Evolutionary conservation across 768 basidiomycete species (phyloP), one percentile per base, ranked within the genome.

Genomic region (Lactifluus subvellereus): DNA sequence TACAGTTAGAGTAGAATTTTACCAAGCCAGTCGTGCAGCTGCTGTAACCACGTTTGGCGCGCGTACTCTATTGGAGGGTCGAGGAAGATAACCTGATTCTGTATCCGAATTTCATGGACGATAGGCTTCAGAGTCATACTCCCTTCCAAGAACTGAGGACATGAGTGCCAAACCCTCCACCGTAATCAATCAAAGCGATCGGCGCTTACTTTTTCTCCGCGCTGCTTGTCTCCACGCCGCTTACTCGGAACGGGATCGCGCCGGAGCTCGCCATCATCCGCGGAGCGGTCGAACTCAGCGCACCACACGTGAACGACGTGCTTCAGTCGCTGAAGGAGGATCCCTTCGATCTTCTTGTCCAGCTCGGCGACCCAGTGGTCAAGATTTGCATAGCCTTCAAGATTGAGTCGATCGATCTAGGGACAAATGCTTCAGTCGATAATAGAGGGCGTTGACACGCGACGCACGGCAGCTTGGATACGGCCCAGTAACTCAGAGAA

Each of bases 61-160:
- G 96, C 94, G 69, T 91, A 84, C 73, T 98, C 96, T 77, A 98
- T 92, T 62, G 97, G 97, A 32, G 97, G 97, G 72, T 98, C 96
- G 56, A 98, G 80, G 78, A 97, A 98, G 74, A 99, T 98, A 66
- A 98, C 93, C 72, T 99, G 97, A 72, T 99, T 97, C 71, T 95
- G 91, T 82, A 98, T 98, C 75, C 95, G 84, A 66, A 98, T 91
- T 73, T 98, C 96, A 73, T 98, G 95, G 7, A 96, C 81, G 61
- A 97, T 88, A 0, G 94, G 91, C 68, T 90, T 87, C 67, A 98
- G 73, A 2, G 81, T 79, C 82, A 95, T 85, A 64, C 82, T 81
- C 14, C 83, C 83, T 69, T 93, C 91, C 69, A 87, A 69, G 72
- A 83, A 81, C 90, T 92, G 67, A 10, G 11, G 5, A 6, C 22